Base-by-base conservation (phyloP, 371 early-diverging fungal genomes). In the Synchytrium microbalum region DNA sequence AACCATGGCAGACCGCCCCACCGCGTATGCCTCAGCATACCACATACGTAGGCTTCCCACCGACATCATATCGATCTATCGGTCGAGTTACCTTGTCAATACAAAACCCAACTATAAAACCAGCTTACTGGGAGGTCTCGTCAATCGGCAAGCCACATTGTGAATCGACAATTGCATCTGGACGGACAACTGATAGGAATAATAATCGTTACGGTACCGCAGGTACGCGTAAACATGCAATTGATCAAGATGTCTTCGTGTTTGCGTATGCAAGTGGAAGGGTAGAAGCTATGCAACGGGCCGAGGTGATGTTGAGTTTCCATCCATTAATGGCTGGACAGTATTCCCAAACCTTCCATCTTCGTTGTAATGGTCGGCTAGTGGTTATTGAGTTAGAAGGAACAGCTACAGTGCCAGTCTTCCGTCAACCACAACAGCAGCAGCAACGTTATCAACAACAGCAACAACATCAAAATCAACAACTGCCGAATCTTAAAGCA, bases 271-370 rank as follows among this genome's bases (percentile, higher is more conserved):
- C 46, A 19, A 38, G 46, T 38, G 46, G 46, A 10, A 38, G 5
- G 46, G 46, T 38, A 38, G 46, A 38, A 38, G 46, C 46, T 38
- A 38, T 38, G 46, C 46, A 38, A 38, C 5, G 46, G 10, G 46
- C 46, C 5, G 46, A 38, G 46, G 46, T 38, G 5, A 55, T 28
- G 24, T 55, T 55, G 8, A 25, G 25, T 13, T 55, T 55, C 24
- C 23, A 55, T 24, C 56, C 56, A 8, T n/a, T 24, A 13, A 25
- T 55, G 56, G 25, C 24, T 13, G 56, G 56, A 13, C 23, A 55
- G 5, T 55, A 55, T 28, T 25, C 56, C 13, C 56, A 55, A 55
- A 28, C 23, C 8, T 55, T 55, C 56, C 56, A 55, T 28, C 25
- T 55, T 5, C 56, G 56, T 25, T 55, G 56, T 55, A 55, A 55